These are phyloP conservation scores for Saccharomycopsis synnaedendra DNA, from an alignment of 805 yeast genomes.

Conservation along the genomic window DNA sequence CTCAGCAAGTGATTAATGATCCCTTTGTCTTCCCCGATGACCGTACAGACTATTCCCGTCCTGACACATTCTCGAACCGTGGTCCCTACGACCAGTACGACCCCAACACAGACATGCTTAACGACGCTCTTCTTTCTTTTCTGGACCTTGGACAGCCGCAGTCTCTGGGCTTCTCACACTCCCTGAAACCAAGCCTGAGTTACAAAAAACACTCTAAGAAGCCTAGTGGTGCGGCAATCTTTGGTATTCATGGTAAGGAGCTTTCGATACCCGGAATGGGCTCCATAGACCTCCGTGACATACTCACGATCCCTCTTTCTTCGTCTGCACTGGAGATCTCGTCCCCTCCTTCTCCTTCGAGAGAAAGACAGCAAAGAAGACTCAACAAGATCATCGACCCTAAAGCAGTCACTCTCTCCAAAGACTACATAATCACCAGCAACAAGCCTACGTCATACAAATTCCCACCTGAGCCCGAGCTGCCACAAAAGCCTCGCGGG, in stretches of 20 bases:
- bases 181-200: conserved; percentile 10
- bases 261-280: conserved; percentile 44
- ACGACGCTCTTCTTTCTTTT: conserved; percentile 9
- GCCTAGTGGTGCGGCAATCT: conserved; percentile 71
- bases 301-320: not conserved
- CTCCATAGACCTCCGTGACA: conserved; percentile 12
- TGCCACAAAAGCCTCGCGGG: not conserved
- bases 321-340: not conserved
- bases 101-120: not conserved
- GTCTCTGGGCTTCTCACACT: conserved; percentile 17
- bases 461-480: conserved; percentile 35
- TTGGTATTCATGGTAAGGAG: conserved; percentile 61
- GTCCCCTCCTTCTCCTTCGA: not conserved
- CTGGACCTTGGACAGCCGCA: conserved; percentile 22
- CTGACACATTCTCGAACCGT: not conserved
- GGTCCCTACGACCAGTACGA: not conserved
- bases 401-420: conserved; percentile 13
- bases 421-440: conserved; percentile 40
- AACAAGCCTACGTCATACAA: conserved; percentile 38
- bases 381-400: conserved; percentile 16
- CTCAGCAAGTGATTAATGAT: not conserved
- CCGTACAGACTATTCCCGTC: conserved; percentile 4
- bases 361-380: conserved; percentile 1
- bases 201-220: conserved; percentile 39
- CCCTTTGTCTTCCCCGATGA: not conserved